Evolutionary conservation across 129 eudicot species (phyloP), one percentile per base, ranked within the genome.

Genomic region (Lactuca saligna): DNA sequence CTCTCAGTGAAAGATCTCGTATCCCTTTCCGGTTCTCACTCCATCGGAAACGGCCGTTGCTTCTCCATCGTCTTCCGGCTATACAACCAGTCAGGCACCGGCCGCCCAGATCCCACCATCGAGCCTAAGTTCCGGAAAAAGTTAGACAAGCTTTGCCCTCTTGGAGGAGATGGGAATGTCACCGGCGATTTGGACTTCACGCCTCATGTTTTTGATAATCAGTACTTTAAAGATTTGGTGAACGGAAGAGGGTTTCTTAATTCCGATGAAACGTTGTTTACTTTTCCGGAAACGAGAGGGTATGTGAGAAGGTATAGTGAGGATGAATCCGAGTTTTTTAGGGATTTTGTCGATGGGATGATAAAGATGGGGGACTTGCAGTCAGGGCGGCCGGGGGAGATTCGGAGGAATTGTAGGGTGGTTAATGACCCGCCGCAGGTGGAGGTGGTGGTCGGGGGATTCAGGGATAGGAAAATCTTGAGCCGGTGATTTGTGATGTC

Each of bases 11-110:
- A 78, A 71, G 97, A 93, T 65, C 57, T 93, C 5, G 98, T 93
- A 17, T 90, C 97, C 70, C 95, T 93, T 20, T 93, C 95, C 0
- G 98, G 98, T 33, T 86, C 98, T 12, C 98, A 93, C 76, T 86
- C 98, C 3, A 87, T 93, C 16, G 98, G 98, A 39, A 56, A 93
- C 25, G 98, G 79, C 0, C 85, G 98, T 63, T 93, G 98, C 48
- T 93, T 93, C 79, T 93, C 98, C 17, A 81, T 93, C 4, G 83
- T 86, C 42, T 78, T 71, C 57, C 76, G 98, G 62, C 88, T 93
- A 29, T 93, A 93, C 82, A 93, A 89, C 73, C 95, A 86, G 57
- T 86, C 95, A 12, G 98, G 92, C 10, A 17, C 91, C 0, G 97
- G 98, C 66, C 78, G 35, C 3, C 90, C 96, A 0, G 98, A 93